Base-by-base conservation (phyloP, 2,329 filamentous ascomycete genomes). In the Aspergillus quadricinctus region DNA sequence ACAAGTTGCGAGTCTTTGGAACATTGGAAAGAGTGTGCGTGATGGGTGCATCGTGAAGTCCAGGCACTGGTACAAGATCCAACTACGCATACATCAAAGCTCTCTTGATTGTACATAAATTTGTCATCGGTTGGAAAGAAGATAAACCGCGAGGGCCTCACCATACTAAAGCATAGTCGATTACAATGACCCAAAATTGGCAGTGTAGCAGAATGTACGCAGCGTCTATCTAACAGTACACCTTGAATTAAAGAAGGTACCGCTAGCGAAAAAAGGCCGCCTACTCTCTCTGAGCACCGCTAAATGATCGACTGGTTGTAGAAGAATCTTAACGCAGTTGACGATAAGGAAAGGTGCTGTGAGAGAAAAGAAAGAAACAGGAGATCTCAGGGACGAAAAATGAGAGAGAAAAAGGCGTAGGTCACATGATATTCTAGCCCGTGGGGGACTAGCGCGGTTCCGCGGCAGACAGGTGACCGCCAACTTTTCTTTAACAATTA, bases 251-350 rank as follows among this genome's bases (percentile, higher is more conserved):
- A 77, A 78, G 84, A 89, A 92, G 90, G 89, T 88, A 88, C 89
- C 85, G 92, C 89, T 97, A 97, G 92, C 92, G 92, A 92, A 96
- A 92, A 90, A 90, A 89, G 88, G 88, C 88, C 90, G 88, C 87
- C 78, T 64, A 70, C 77, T 89, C 79, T 74, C 73, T 96, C 89
- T 96, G 74, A 90, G 90, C 92, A 94, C 86, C 79, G 77, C 77
- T 85, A 83, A 94, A 96, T 96, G 92, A 86, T 92, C 91, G 90
- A 83, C 83, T 88, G 86, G 83, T 86, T 83, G 82, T 88, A 83
- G 85, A 79, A 57, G 77, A 75, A 77, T 72, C 78, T 69, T 80
- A 80, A 81, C 83, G 81, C 87, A 84, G 86, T 37, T 92, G 90
- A 92, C 84, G 92, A 96, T 97, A 97, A 96, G 92, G 91, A 65